Base-by-base conservation (phyloP, 2,329 filamentous ascomycete species). In the Cercospora sp. region DNA sequence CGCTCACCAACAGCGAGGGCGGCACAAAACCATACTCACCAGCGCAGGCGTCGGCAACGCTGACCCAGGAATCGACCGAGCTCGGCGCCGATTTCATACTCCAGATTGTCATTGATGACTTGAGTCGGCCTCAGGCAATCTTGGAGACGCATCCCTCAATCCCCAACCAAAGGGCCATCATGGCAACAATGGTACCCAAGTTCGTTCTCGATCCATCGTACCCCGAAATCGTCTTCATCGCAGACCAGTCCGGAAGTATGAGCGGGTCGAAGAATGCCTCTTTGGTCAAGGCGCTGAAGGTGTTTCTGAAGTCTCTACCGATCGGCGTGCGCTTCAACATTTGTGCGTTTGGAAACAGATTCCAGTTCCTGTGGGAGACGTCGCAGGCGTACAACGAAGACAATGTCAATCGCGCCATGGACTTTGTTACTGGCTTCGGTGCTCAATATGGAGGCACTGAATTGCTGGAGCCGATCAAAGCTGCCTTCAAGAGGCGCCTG, bases 191-290 rank as follows among this genome's bases (percentile, higher is more conserved):
- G 0, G 89, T 92, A 0, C 90, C 90, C 2, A 89, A 87, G 69
- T 91, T 92, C 78, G 82, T 82, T n/a, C 80, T 91, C 0, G 86
- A 87, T 0, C 75, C 83, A 0, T 81, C 84, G 8, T 79, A 78
- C 18, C 85, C 85, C 0, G 90, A 93, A 75, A 84, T 93, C 24
- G 86, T 93, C 18, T 92, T 93, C 71, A 80, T 93, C 4, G 90
- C 88, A 65, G 91, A 93, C 76, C 85, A 90, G 62, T 91, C 89
- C 66, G 90, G 89, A 0, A 91, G 88, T 67, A 91, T 91, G 89
- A 28, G 51, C 0, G 74, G 77, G 0, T 70, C 71, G 4, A 86
- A 84, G 45, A 90, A 90, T 1, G 70, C 72, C 0, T 83, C 87
- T 34, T 81, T 89, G 3, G 79, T 83, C 26, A 79, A 83, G 1